Evolutionary conservation across 2,329 filamentous ascomycete species (phyloP).

Genomic region (Calonectria naviculata): DNA sequence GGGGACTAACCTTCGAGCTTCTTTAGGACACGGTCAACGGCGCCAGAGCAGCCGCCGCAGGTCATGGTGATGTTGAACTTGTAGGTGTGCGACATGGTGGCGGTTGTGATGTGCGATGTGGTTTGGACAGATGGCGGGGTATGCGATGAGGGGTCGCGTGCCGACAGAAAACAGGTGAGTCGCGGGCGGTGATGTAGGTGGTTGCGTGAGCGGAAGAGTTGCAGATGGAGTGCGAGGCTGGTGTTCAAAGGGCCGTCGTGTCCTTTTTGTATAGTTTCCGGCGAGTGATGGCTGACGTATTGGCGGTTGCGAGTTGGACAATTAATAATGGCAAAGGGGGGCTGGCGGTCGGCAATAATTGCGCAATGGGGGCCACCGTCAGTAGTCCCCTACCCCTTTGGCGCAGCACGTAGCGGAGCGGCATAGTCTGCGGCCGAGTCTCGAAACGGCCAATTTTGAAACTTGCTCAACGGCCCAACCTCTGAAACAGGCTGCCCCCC

Average conservation of each 20-base stretch:
- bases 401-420: conserved; percentile 9
- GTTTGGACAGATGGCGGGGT: conserved; percentile 32
- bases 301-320: conserved; percentile 19
- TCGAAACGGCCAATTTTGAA: conserved; percentile 26
- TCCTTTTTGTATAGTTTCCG: conserved; percentile 15
- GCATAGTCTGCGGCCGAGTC: conserved; percentile 5
- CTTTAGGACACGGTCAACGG: conserved; percentile 90
- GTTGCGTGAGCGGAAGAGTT: background rate
- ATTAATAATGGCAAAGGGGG: conserved; percentile 38
- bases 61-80: conserved; percentile 95
- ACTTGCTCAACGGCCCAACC: conserved; percentile 37
- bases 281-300: conserved; percentile 26
- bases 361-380: too few species aligned
- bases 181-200: background rate
- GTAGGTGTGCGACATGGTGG: conserved; percentile 84
- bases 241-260: conserved; percentile 7
- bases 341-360: too few species aligned
- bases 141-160: conserved; percentile 11
- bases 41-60: conserved; percentile 96
- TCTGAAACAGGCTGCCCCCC: conserved; percentile 35
- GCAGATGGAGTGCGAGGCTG: background rate
- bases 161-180: conserved; percentile 14
- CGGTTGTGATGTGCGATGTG: conserved; percentile 19
- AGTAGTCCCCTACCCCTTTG: background rate
- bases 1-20: conserved; percentile 81